Evolutionary conservation across 805 yeast genomes (phyloP).

Genomic region (Starmerella roubikii): DNA sequence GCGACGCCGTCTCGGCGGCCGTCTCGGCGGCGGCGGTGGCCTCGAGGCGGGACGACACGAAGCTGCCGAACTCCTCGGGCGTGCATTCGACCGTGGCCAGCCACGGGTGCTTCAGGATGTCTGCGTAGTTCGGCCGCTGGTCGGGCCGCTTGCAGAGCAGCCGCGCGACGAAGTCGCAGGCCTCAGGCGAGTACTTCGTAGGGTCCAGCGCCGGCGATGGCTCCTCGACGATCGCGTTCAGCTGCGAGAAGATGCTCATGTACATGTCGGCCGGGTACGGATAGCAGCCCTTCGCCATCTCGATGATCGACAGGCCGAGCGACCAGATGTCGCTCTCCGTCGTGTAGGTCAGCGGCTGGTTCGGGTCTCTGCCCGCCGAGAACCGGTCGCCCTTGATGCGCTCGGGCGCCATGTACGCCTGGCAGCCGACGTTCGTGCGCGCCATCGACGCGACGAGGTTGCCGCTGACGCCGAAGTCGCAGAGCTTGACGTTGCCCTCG

Average conservation of each 20-base stretch:
- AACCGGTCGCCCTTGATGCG: slow-evolving; percentile 40
- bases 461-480: slow-evolving; percentile 95
- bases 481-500: slow-evolving; percentile 73
- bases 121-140: slow-evolving; percentile 65
- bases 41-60: slow-evolving; percentile 25
- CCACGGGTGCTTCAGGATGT: slow-evolving; percentile 77
- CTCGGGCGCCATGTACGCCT: slow-evolving; percentile 97
- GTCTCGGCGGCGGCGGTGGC: too few species aligned
- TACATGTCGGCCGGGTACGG: slow-evolving; percentile 96
- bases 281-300: slow-evolving; percentile 78
- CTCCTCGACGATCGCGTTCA: slow-evolving; percentile 93
- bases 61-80: slow-evolving; percentile 28
- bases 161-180: slow-evolving; percentile 63
- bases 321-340: slow-evolving; percentile 97
- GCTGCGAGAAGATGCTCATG: slow-evolving; percentile 78
- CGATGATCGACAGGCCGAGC: slow-evolving; percentile 70
- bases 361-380: slow-evolving; percentile 26
- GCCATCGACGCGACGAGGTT: slow-evolving; percentile 90
- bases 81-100: slow-evolving; percentile 29
- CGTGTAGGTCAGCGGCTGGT: slow-evolving; percentile 41
- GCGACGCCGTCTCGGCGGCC: too few species aligned
- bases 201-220: slow-evolving; percentile 71
- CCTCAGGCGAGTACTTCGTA: slow-evolving; percentile 52
- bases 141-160: slow-evolving; percentile 66
- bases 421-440: slow-evolving; percentile 92